Evolutionary conservation across 768 basidiomycete species (phyloP), one percentile per base, ranked within the genome.

Genomic region (Rickenella mellea): DNA sequence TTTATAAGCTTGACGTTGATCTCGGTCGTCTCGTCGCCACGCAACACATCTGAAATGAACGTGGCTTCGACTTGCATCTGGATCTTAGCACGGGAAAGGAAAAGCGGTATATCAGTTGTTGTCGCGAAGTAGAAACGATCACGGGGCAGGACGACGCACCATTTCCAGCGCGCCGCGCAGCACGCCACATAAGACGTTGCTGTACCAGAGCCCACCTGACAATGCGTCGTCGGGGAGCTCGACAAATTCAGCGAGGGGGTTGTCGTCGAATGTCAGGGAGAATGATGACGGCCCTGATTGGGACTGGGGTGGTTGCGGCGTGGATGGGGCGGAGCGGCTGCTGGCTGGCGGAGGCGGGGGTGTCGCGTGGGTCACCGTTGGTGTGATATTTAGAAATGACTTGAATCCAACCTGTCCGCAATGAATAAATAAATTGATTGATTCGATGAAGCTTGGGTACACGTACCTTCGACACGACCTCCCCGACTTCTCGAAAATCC

Each of bases 181-280:
- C 6, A 98, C 94, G 4, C 96, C 96, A 54, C 92, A 94, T 1
- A 96, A 67, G 31, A 98, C 83, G 61, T 98, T 98, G 62, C 88
- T 92, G 60, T 92, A 98, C 89, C 91, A 96, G 27, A 99, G 63
- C 1, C 91, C 93, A 14, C 90, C 90, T 55, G 94, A 88, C 21
- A 93, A 66, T 2, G 77, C 91, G 51, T 96, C 92, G 40, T 92
- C 86, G 0, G 96, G 94, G 17, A 99, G 70, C 56, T 98, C 96
- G 19, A 94, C 94, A 61, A 99, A 97, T 54, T 99, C 96, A 6
- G 92, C 80, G 45, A 99, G 59, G 0, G 96, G 96, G 56, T 99
- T 99, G 58, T 99, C 96, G 42, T 98, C 96, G 6, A 99, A 64
- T 1, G 81, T 84, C 39, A 99, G 68, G 6, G 77, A 79, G 6